phyloP scores from a whole-genome alignment of 1,284 basidiomycete genomes.

The Ceratobasidium sp. region DNA sequence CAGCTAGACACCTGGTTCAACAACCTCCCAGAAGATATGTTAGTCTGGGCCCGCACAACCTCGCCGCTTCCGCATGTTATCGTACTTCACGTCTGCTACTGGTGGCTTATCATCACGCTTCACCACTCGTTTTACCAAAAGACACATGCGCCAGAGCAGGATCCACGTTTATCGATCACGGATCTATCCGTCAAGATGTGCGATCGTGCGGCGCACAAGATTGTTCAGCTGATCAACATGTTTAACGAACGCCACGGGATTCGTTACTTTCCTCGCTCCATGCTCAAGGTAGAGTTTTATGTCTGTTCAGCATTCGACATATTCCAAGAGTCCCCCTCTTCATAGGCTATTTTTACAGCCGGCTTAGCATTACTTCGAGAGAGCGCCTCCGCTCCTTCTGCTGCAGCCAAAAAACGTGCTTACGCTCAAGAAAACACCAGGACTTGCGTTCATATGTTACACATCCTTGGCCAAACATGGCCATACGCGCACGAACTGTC shows the following conservation, averaged over 20 bases:
- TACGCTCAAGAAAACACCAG: not conserved
- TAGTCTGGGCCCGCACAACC: slow-evolving; percentile 61
- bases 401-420: slow-evolving; percentile 21
- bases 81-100: slow-evolving; percentile 70
- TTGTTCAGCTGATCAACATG: slow-evolving; percentile 63
- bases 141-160: slow-evolving; percentile 51
- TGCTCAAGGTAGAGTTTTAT: slow-evolving; percentile 11
- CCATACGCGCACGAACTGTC: not conserved
- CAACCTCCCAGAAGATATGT: slow-evolving; percentile 60
- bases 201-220: slow-evolving; percentile 69
- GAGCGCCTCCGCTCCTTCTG: not conserved
- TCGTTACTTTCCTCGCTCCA: slow-evolving; percentile 23
- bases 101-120: slow-evolving; percentile 72
- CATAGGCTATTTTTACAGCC: slow-evolving; percentile 1
- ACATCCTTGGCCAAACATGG: not conserved
- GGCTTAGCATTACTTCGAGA: slow-evolving; percentile 20
- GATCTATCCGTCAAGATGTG: slow-evolving; percentile 57
- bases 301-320: not conserved
- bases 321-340: not conserved
- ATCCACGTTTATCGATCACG: slow-evolving; percentile 59
- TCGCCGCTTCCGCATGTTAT: slow-evolving; percentile 69
- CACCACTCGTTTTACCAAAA: slow-evolving; percentile 72
- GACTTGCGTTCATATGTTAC: slow-evolving; percentile 8
- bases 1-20: slow-evolving; percentile 71
- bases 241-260: slow-evolving; percentile 35